Evolutionary conservation across 1,139 yeast genomes (phyloP).

Genomic region (Diutina ranongensis): DNA sequence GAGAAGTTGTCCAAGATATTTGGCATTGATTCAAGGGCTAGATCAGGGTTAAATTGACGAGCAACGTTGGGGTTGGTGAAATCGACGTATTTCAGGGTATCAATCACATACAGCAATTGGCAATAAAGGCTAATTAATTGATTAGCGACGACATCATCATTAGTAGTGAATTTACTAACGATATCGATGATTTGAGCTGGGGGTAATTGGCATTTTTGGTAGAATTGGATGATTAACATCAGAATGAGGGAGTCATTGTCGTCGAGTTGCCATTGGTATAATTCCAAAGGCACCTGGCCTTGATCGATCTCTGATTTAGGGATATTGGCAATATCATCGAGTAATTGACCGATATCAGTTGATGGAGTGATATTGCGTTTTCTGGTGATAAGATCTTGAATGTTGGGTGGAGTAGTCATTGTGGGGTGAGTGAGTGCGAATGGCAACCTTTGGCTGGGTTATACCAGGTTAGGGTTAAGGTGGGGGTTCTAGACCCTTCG

Average conservation of each 20-base stretch:
- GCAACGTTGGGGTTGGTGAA: conserved; percentile 5
- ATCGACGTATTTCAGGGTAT: conserved; percentile 1
- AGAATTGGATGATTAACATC: not conserved
- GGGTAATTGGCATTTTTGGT: not conserved
- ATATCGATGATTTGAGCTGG: not conserved
- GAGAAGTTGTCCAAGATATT: not conserved
- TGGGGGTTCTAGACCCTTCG: no score
- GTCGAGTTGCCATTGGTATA: not conserved
- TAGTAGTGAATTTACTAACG: not conserved
- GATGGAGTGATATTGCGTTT: not conserved
- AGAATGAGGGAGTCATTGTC: not conserved
- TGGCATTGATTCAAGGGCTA: not conserved
- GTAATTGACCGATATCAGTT: not conserved
- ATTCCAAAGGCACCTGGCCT: not conserved
- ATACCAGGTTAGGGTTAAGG: no score
- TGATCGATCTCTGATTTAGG: not conserved
- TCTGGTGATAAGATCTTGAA: not conserved
- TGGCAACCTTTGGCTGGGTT: no score
- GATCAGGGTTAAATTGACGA: conserved; percentile 1
- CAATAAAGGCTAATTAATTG: conserved; percentile 1
- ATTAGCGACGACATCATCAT: not conserved
- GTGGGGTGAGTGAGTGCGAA: not conserved
- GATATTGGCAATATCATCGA: conserved; percentile 1
- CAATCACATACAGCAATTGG: not conserved
- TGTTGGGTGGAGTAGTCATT: not conserved